Percentiles rank a stretch among this genome's conserved stretches.
Conservation (phyloP, 345 rosid genomes). For the Ceriops tagal region DNA sequence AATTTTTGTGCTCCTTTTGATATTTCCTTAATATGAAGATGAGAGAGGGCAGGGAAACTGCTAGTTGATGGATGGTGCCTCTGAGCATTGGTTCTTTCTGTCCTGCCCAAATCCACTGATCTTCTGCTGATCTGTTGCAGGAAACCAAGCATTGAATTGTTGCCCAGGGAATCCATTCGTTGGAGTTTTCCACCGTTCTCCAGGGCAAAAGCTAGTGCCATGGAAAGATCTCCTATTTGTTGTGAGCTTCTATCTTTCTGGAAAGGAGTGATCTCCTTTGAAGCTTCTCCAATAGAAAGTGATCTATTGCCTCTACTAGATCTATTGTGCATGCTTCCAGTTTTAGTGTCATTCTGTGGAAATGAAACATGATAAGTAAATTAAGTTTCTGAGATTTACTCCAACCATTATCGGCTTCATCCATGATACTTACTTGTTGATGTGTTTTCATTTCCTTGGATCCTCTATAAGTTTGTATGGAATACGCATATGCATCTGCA, state of each 20-base stretch:
- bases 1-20: constrained; percentile 71
- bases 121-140: constrained; percentile 59
- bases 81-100: constrained; percentile 33
- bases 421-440: constrained; percentile 45
- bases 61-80: constrained; percentile 34
- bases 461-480: constrained; percentile 49
- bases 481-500: constrained; percentile 51
- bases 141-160: constrained; percentile 49
- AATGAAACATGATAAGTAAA: constrained; percentile 17
- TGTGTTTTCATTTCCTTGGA: constrained; percentile 35
- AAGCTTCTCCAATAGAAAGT: constrained; percentile 29
- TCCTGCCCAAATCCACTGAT: constrained; percentile 38
- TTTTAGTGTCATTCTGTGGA: constrained; percentile 42
- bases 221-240: constrained; percentile 52
- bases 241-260: constrained; percentile 41
- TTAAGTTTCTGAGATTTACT: constrained; percentile 10
- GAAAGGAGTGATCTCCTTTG: constrained; percentile 55
- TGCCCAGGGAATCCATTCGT: constrained; percentile 51
- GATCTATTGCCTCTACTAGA: constrained; percentile 34
- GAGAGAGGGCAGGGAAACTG: constrained; percentile 48
- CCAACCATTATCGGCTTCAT: not conserved
- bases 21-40: constrained; percentile 68
- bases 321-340: constrained; percentile 20
- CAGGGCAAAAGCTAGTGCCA: constrained; percentile 69
- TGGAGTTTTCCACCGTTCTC: constrained; percentile 68